These are phyloP conservation scores for Yamadazyma siamensis DNA, from an alignment of 1,139 yeast genomes.

Conservation along the genomic window DNA sequence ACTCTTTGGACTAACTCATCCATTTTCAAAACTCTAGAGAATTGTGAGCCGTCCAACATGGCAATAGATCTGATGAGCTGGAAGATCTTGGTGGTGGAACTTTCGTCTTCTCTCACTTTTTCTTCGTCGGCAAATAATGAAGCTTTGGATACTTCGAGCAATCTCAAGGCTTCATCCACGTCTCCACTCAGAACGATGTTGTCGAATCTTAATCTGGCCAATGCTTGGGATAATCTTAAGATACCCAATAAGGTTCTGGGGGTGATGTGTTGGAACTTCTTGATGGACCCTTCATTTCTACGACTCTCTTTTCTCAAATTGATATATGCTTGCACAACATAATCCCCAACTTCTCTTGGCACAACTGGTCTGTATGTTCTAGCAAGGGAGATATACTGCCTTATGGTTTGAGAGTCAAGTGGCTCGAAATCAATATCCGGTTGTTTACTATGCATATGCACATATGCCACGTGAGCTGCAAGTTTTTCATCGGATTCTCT, in stretches of 20 bases:
- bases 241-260: slow-evolving; percentile 94
- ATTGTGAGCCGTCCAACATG: slow-evolving; percentile 40
- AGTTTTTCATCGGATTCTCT: slow-evolving; percentile 79
- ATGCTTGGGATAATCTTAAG: slow-evolving; percentile 89
- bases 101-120: slow-evolving; percentile 47
- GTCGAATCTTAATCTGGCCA: slow-evolving; percentile 84
- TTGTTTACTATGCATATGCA: slow-evolving; percentile 88
- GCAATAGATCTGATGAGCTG: slow-evolving; percentile 57
- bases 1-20: slow-evolving; percentile 64
- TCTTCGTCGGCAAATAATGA: slow-evolving; percentile 62
- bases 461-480: slow-evolving; percentile 92
- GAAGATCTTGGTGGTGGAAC: slow-evolving; percentile 57
- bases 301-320: slow-evolving; percentile 91
- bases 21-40: slow-evolving; percentile 47
- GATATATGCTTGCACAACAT: slow-evolving; percentile 83
- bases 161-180: slow-evolving; percentile 92
- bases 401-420: slow-evolving; percentile 71
- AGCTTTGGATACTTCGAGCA: slow-evolving; percentile 81
- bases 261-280: slow-evolving; percentile 83
- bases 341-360: slow-evolving; percentile 83
- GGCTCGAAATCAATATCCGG: slow-evolving; percentile 79
- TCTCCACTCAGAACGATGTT: slow-evolving; percentile 69
- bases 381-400: slow-evolving; percentile 88
- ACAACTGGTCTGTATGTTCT: slow-evolving; percentile 83
- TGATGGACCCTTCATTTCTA: slow-evolving; percentile 69